Percentiles rank a stretch among this genome's conserved stretches.
Conservation (phyloP, 345 rosid species). For the Trapa bicornis region DNA sequence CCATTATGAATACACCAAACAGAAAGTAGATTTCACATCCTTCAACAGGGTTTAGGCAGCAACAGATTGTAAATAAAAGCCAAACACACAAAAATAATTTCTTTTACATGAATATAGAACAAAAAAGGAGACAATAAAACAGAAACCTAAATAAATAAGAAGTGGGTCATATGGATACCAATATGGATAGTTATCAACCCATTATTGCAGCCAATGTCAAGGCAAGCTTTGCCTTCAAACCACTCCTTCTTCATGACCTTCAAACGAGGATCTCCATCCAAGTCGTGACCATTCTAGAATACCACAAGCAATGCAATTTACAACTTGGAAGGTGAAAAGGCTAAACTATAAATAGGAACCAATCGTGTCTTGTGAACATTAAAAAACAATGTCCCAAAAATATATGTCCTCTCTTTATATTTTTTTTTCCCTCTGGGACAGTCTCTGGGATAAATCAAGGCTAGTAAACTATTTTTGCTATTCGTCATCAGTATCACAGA, state of each 20-base stretch:
- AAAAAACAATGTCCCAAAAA: too few relatives aligned
- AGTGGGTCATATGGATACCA: conserved; percentile 22
- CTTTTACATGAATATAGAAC: neutral
- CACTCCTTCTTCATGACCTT: conserved; percentile 66
- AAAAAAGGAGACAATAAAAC: neutral
- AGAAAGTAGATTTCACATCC: neutral
- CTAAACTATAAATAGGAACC: neutral
- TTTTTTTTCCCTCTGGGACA: too few relatives aligned
- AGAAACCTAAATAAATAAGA: neutral
- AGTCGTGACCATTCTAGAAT: conserved; percentile 46
- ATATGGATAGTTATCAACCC: conserved; percentile 69
- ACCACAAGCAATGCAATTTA: neutral
- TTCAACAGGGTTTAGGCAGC: neutral
- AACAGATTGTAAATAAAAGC: neutral
- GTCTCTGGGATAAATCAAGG: too few relatives aligned
- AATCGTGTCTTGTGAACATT: neutral
- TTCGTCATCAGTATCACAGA: too few relatives aligned
- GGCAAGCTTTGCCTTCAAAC: conserved; percentile 70
- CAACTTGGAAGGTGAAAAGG: neutral
- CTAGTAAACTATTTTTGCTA: too few relatives aligned
- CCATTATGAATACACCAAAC: neutral
- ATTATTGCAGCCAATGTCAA: conserved; percentile 87
- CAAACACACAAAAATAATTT: neutral
- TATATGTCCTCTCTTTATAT: too few relatives aligned
- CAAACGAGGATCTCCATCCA: conserved; percentile 76